These are phyloP conservation scores for Mycena polygramma DNA, from an alignment of 768 basidiomycete genomes.

Conservation along the genomic window DNA sequence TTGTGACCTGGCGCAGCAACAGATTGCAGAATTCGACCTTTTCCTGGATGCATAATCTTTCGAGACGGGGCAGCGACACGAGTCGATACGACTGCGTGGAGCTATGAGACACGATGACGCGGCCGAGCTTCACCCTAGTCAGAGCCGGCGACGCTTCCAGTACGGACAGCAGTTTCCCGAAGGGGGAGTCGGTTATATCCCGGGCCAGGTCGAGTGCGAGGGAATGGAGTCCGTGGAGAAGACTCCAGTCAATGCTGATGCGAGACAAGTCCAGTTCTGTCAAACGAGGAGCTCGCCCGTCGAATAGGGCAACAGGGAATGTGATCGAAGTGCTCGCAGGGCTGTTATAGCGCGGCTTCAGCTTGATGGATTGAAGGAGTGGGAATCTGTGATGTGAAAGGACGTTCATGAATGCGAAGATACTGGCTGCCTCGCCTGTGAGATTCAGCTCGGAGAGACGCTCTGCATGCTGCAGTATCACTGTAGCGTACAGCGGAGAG, in stretches of 20 bases:
- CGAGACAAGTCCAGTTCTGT: no score
- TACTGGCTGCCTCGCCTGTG: neutral
- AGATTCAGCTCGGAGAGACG: neutral
- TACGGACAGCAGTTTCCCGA: neutral
- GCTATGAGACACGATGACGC: neutral
- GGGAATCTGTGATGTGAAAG: neutral
- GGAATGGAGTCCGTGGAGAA: neutral
- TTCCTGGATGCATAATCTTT: slow-evolving; percentile 1
- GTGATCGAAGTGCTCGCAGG: neutral
- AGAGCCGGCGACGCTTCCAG: neutral
- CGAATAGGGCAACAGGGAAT: slow-evolving; percentile 5
- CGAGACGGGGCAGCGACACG: neutral
- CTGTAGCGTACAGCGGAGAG: neutral
- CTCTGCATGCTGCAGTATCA: neutral
- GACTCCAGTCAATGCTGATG: neutral
- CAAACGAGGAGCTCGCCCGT: neutral
- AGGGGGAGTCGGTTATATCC: neutral
- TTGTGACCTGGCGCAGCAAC: neutral
- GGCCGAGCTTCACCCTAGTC: neutral
- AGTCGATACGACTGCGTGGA: neutral
- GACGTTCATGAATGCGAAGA: neutral
- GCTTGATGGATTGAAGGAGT: neutral
- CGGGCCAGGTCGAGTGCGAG: no score
- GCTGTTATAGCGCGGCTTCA: neutral
- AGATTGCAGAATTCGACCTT: neutral